Conservation (phyloP, 768 basidiomycete species). For the Auriscalpium orientale region DNA sequence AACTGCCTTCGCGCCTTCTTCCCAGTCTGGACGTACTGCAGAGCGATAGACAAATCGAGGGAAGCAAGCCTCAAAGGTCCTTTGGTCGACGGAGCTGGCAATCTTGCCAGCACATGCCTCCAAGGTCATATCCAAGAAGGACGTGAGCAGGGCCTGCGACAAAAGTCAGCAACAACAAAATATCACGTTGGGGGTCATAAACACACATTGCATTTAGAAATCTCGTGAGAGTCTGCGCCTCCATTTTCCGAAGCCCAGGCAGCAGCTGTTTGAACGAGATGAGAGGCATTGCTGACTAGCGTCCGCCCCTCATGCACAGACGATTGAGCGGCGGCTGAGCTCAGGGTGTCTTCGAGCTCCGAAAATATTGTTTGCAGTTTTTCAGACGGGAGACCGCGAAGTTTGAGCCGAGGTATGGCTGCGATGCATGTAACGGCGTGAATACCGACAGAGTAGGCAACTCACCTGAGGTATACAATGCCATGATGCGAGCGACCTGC, state of each 20-base stretch:
- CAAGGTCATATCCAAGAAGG: constrained; percentile 10
- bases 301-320: constrained; percentile 4
- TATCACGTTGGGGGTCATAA: not conserved
- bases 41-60: constrained; percentile 6
- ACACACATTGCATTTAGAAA: constrained; percentile 6
- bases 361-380: constrained; percentile 2
- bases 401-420: constrained; percentile 20
- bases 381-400: constrained; percentile 8
- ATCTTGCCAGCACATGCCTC: constrained; percentile 10
- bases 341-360: constrained; percentile 8
- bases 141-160: constrained; percentile 5
- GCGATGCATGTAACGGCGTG: not conserved
- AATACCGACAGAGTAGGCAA: not conserved
- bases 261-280: constrained; percentile 4
- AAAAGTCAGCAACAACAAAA: not conserved
- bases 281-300: constrained; percentile 3
- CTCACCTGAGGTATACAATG: constrained; percentile 17
- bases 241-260: constrained; percentile 3
- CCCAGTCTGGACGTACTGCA: constrained; percentile 11
- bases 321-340: not conserved
- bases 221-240: constrained; percentile 1
- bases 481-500: constrained; percentile 19
- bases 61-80: constrained; percentile 9
- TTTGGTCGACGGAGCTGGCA: constrained; percentile 7
- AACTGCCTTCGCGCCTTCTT: constrained; percentile 11